Evolutionary conservation across 2,329 filamentous ascomycete species (phyloP), one percentile per base, ranked within the genome.

Genomic region (Hymenoscyphus repandus): DNA sequence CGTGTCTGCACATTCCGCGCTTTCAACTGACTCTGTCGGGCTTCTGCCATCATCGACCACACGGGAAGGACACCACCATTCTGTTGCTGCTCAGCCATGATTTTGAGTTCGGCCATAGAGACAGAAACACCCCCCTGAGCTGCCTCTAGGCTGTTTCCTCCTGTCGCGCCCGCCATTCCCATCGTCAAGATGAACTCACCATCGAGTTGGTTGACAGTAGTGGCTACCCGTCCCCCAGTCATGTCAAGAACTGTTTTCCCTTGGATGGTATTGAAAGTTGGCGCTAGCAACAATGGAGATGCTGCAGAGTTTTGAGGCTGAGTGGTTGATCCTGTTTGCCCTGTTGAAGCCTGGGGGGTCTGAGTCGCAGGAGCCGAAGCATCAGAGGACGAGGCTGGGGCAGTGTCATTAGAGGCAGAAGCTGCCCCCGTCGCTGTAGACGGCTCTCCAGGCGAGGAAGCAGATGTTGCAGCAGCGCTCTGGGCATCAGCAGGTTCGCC

Each of bases 181-280:
- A 56, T 56, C 3, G 54, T 56, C 32, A 56, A n/a, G 34, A 56
- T 56, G 39, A 51, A 53, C 42, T 56, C 54, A n/a, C 54, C 54
- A 31, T 53, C 47, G 10, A 56, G 22, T 42, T 56, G 54, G 12
- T 30, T 40, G 6, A 52, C 46, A 11, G 54, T 34, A 15, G 51
- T 51, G 17, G 51, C 51, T 9, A 56, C 41, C 13, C 54, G 54
- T 17, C 52, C 45, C 3, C 34, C 43, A 6, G 30, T 17, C 10
- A 33, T 41, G 33, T 56, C 54, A 7, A 53, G 27, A 11, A 43
- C 45, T 17, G 51, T 51, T 2, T 33, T 45, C 3, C 20, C 37
- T 12, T 39, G 44, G 15, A 56, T 32, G 18, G 54, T 44, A 3
- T 46, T 51, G 48, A 56, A 56, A 7, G 51, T 56, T 27, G 54